Conservation (phyloP, 768 basidiomycete species). For the Trametes gibbosa region DNA sequence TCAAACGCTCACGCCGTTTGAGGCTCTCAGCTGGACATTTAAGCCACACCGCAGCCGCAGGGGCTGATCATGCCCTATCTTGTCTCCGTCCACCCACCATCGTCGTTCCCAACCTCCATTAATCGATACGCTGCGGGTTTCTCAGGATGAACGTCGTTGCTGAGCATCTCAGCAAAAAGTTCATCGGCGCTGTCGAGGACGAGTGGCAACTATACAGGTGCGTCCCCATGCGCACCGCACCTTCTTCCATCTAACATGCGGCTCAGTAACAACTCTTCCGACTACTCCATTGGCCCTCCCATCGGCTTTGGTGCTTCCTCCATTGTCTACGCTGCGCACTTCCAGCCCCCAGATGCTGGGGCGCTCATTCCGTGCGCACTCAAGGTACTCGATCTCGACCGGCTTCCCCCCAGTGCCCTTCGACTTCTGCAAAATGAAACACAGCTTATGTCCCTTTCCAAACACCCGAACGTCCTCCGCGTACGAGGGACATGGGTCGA, state of each 20-base stretch:
- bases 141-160: constrained; percentile 19
- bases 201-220: constrained; percentile 84
- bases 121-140: background rate
- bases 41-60: background rate
- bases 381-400: constrained; percentile 88
- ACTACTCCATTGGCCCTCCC: constrained; percentile 73
- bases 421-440: constrained; percentile 80
- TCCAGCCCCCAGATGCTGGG: constrained; percentile 40
- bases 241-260: background rate
- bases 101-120: background rate
- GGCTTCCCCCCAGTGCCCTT: constrained; percentile 68
- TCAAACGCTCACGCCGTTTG: background rate
- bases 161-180: constrained; percentile 32
- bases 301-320: constrained; percentile 94
- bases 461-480: constrained; percentile 90
- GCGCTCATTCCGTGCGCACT: constrained; percentile 65
- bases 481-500: constrained; percentile 89
- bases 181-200: constrained; percentile 82
- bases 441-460: constrained; percentile 86
- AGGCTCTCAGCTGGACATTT: background rate
- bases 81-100: constrained; percentile 11
- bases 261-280: constrained; percentile 60
- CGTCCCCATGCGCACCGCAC: constrained; percentile 6
- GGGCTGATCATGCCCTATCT: constrained; percentile 6
- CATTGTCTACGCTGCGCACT: constrained; percentile 79